Percentiles rank a stretch among this genome's conserved stretches.
Evolutionary conservation across 2,329 filamentous ascomycete species (phyloP).

Genomic region (Apiospora rasikravindrae): DNA sequence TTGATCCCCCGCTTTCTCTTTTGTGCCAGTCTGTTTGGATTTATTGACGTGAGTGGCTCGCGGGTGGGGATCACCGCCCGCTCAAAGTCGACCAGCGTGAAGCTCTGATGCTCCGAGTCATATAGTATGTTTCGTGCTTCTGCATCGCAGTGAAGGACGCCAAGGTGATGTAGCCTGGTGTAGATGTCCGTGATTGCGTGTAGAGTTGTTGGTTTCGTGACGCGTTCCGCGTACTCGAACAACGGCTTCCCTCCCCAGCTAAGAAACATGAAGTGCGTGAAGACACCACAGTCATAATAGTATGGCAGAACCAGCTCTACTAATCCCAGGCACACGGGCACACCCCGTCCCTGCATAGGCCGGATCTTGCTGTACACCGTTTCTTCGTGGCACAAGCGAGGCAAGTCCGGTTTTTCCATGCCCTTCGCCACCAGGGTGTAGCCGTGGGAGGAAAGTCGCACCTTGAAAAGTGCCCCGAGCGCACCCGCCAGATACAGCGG

Average conservation of each 20-base stretch:
- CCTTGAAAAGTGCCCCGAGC: constrained; percentile 43
- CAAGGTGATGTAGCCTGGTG: constrained; percentile 24
- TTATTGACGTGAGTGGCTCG: constrained; percentile 31
- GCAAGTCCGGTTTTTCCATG: constrained; percentile 33
- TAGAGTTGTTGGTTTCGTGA: constrained; percentile 22
- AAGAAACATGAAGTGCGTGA: constrained; percentile 41
- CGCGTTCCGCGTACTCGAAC: constrained; percentile 24
- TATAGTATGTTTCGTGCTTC: constrained; percentile 41
- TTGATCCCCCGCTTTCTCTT: neutral
- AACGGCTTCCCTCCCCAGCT: constrained; percentile 39
- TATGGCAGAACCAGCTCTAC: constrained; percentile 37
- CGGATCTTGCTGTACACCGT: constrained; percentile 38
- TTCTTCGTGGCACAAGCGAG: constrained; percentile 36
- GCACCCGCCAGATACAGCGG: constrained; percentile 38
- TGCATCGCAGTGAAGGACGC: constrained; percentile 37
- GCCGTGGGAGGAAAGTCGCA: constrained; percentile 40
- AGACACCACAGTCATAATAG: constrained; percentile 39
- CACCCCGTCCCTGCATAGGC: constrained; percentile 38
- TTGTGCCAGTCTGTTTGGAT: constrained; percentile 23
- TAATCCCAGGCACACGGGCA: constrained; percentile 44
- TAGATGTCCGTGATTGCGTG: constrained; percentile 23
- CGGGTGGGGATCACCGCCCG: constrained; percentile 31
- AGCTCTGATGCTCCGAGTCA: constrained; percentile 26
- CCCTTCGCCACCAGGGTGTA: constrained; percentile 49
- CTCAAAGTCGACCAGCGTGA: constrained; percentile 43